A percentile compares a stretch with the other conserved stretches of the same genome.
phyloP scores from a whole-genome alignment of 1,139 yeast genomes.

The Pichia sp. region DNA sequence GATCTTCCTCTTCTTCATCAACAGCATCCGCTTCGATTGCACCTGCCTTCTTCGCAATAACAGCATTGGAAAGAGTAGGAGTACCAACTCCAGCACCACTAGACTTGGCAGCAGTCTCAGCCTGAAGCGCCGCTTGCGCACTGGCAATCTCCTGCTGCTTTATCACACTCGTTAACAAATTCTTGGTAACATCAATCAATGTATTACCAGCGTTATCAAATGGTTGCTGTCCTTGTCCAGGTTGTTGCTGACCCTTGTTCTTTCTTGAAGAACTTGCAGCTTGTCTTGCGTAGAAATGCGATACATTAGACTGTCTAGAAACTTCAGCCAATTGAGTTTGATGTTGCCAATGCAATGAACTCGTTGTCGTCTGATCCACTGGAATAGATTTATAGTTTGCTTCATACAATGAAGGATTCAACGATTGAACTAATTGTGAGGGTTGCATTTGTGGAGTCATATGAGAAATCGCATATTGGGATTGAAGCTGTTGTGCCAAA shows the following conservation, averaged over 20 bases:
- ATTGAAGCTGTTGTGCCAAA: slow-evolving; percentile 13
- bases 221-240: slow-evolving; percentile 18
- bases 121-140: slow-evolving; percentile 4
- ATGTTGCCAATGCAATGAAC: slow-evolving; percentile 76
- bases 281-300: slow-evolving; percentile 89
- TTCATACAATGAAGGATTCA: slow-evolving; percentile 25
- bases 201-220: slow-evolving; percentile 29
- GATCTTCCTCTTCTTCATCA: slow-evolving; percentile 76
- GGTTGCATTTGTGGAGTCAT: slow-evolving; percentile 15
- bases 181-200: slow-evolving; percentile 54
- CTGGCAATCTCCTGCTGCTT: slow-evolving; percentile 18
- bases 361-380: slow-evolving; percentile 39
- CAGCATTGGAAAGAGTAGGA: slow-evolving; percentile 20
- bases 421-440: slow-evolving; percentile 16
- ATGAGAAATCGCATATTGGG: slow-evolving; percentile 12
- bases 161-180: slow-evolving; percentile 34
- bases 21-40: slow-evolving; percentile 40
- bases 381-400: slow-evolving; percentile 30
- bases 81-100: slow-evolving; percentile 14
- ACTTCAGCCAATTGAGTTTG: slow-evolving; percentile 77
- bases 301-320: slow-evolving; percentile 63
- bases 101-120: background rate
- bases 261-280: slow-evolving; percentile 79
- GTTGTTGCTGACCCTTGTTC: slow-evolving; percentile 14
- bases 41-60: slow-evolving; percentile 20